These are phyloP conservation scores for Ilex asprella DNA, from an alignment of 257 asterid species.

Conservation along the genomic window DNA sequence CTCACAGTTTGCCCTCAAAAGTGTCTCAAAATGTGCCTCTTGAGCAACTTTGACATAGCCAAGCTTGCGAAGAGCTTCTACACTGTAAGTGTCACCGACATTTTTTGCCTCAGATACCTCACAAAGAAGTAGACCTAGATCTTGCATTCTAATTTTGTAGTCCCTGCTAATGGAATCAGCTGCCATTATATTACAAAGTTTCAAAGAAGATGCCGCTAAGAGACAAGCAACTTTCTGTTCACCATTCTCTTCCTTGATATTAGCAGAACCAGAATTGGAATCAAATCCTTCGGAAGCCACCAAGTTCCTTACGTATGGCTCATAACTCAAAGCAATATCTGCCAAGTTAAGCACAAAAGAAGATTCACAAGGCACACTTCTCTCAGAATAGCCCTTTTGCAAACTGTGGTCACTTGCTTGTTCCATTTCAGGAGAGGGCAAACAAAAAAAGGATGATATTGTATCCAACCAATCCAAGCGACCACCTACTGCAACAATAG, in stretches of 20 bases:
- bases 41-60: conserved; percentile 93
- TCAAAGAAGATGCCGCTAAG: conserved; percentile 84
- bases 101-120: conserved; percentile 30
- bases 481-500: conserved; percentile 82
- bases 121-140: conserved; percentile 81
- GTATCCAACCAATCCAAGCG: conserved; percentile 89
- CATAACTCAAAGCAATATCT: conserved; percentile 81
- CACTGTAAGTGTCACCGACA: conserved; percentile 42
- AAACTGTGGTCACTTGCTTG: conserved; percentile 32
- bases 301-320: conserved; percentile 46
- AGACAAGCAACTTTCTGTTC: conserved; percentile 61
- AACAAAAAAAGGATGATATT: conserved; percentile 53
- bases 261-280: conserved; percentile 17
- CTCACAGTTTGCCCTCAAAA: conserved; percentile 51
- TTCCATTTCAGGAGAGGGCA: conserved; percentile 45
- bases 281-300: neutral
- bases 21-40: conserved; percentile 62
- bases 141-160: conserved; percentile 59
- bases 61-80: conserved; percentile 50
- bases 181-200: conserved; percentile 40
- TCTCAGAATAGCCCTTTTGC: conserved; percentile 24
- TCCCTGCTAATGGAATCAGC: conserved; percentile 39
- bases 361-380: conserved; percentile 34
- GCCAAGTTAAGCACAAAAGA: conserved; percentile 79
- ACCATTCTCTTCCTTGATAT: conserved; percentile 23